Conservation (phyloP, 306 rosid species). For the Cicer pinnatifidum region DNA sequence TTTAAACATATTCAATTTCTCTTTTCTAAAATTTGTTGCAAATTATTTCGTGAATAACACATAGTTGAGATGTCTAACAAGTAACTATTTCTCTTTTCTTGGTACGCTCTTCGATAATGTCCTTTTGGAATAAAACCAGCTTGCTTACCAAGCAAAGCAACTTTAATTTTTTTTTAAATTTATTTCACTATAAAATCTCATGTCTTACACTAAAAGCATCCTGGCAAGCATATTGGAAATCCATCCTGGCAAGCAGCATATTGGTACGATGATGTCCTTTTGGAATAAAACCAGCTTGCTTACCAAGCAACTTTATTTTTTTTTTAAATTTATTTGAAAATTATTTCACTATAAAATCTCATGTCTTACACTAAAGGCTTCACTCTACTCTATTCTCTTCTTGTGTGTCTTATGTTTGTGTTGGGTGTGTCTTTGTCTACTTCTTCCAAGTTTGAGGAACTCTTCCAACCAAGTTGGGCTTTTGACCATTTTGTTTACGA, state of each 20-base stretch:
- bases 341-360: conserved; percentile 60
- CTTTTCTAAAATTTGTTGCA: too few species aligned
- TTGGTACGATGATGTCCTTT: conserved; percentile 50
- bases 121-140: too few species aligned
- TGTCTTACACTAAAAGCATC: too few species aligned
- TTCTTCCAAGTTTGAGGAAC: conserved; percentile 74
- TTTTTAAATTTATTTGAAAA: conserved; percentile 10
- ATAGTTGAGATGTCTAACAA: too few species aligned
- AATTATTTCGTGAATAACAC: too few species aligned
- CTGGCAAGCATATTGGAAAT: too few species aligned
- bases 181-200: too few species aligned
- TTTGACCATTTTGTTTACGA: conserved; percentile 68
- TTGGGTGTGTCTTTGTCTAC: conserved; percentile 48
- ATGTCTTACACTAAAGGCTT: conserved; percentile 35
- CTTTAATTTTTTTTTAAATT: too few species aligned
- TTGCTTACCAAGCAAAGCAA: too few species aligned
- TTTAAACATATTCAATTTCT: too few species aligned
- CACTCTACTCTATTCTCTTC: neutral
- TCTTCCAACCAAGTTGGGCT: conserved; percentile 90
- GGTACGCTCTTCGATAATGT: too few species aligned
- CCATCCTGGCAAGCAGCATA: conserved; percentile 58
- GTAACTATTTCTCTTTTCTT: too few species aligned
- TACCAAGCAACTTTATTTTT: conserved; percentile 48
- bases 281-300: conserved; percentile 43
- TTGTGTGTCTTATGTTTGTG: conserved; percentile 49